These are phyloP conservation scores for Canavalia gladiata DNA, from an alignment of 306 rosid species.

Conservation along the genomic window DNA sequence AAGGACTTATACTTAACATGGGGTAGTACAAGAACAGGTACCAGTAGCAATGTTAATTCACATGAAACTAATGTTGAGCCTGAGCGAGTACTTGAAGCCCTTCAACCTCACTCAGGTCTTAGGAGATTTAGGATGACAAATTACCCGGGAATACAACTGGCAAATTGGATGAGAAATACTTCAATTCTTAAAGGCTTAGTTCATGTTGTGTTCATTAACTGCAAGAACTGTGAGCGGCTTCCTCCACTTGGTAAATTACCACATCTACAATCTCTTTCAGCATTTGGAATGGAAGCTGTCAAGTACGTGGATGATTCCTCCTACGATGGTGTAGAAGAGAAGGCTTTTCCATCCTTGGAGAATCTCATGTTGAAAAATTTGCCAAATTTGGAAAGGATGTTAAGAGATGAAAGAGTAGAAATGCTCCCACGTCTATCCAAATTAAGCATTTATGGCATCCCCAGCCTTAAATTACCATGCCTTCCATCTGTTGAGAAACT, in stretches of 20 bases:
- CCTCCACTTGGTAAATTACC: slow-evolving; percentile 25
- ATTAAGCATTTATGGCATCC: background rate
- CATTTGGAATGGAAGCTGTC: background rate
- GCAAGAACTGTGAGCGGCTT: background rate
- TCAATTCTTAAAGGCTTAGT: background rate
- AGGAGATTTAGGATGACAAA: background rate
- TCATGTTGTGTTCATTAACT: background rate
- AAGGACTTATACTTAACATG: background rate
- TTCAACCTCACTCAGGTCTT: background rate
- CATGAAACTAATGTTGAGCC: too few species aligned
- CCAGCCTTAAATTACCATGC: background rate
- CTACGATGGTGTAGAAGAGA: background rate
- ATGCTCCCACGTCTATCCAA: background rate
- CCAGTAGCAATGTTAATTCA: background rate
- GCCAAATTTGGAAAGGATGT: slow-evolving; percentile 21
- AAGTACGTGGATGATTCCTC: background rate
- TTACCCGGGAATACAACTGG: background rate
- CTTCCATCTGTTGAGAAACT: background rate
- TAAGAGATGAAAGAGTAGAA: background rate
- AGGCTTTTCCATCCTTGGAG: slow-evolving; percentile 25
- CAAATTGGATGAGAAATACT: background rate
- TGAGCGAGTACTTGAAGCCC: background rate
- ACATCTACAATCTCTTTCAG: background rate
- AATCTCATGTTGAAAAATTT: background rate
- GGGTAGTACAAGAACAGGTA: background rate